Conservation (phyloP, 352 stramenopile genomes). For the Pythium aristosporum region DNA sequence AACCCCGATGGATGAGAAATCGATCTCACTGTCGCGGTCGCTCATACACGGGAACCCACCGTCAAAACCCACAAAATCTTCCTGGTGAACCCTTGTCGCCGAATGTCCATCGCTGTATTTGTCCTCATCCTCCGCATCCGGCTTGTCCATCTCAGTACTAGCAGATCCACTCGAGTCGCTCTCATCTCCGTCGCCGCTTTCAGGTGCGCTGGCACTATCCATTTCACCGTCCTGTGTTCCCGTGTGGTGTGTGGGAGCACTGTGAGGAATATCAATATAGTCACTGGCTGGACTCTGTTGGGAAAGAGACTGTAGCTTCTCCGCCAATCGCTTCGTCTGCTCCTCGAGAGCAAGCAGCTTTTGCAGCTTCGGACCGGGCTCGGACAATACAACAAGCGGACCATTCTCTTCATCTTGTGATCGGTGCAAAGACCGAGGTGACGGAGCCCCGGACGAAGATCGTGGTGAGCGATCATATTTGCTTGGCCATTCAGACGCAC, state of each 20-base stretch:
- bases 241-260: background rate
- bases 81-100: slow-evolving; percentile 9
- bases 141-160: background rate
- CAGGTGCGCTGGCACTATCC: background rate
- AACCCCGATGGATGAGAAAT: slow-evolving; percentile 55
- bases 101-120: background rate
- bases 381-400: background rate
- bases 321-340: slow-evolving; percentile 21
- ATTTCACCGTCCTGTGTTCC: background rate
- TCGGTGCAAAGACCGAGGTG: background rate
- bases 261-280: background rate
- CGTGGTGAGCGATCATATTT: background rate
- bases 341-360: slow-evolving; percentile 25
- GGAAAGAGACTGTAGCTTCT: slow-evolving; percentile 17
- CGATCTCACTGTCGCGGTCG: slow-evolving; percentile 28
- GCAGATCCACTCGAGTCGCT: background rate
- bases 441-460: background rate
- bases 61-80: slow-evolving; percentile 8
- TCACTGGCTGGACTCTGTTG: background rate
- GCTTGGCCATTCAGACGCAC: slow-evolving; percentile 8
- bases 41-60: background rate
- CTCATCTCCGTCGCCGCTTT: background rate
- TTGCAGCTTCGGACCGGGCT: slow-evolving; percentile 12
- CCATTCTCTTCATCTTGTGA: background rate
- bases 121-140: background rate